Evolutionary conservation across 768 basidiomycete species (phyloP), one percentile per base, ranked within the genome.

Genomic region (Tubosaeta brunneosetosa): DNA sequence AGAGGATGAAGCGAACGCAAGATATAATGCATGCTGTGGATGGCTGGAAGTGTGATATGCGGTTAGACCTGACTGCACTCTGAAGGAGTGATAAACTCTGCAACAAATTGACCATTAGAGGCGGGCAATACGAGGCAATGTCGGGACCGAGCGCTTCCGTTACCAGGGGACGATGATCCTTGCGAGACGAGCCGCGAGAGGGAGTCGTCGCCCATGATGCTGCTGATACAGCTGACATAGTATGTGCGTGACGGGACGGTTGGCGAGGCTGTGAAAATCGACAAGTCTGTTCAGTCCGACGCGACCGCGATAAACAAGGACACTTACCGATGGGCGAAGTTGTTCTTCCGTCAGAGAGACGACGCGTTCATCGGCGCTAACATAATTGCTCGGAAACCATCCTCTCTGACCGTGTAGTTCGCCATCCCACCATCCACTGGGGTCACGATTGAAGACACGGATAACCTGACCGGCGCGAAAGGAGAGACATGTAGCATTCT

Each of bases 301-400:
- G 45, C n/a, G 26, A 40, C 11, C 6, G 36, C 25, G 43, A 50
- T 12, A 36, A 52, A 8, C 13, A 27, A 49, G 50, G 12, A 32
- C 17, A 62, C 84, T 75, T 57, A 77, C 75, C 52, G 71, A 70
- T 41, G 70, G 65, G 52, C 63, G 66, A 48, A 79, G 71, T 52
- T 84, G 79, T 62, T 86, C 84, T 55, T 80, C 81, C 5, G 76
- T 77, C 53, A 85, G 63, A 36, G 81, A 75, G 8, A 71, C 64
- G 19, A 69, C 64, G 47, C 76, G 77, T 47, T 79, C 73, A 58
- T 86, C 84, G 14, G 79, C 73, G 58, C 84, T 86, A 57, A 91
- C 89, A 72, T 97, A 98, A 71, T 98, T 99, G 63, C 91, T 94
- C 17, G 97, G 97, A 71, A 98, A 98, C 97, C 97, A 99, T 12